Percentiles rank a stretch among this genome's conserved stretches.
Conservation (phyloP, 768 basidiomycete species). For the Gloeopeniophorella convolvens region DNA sequence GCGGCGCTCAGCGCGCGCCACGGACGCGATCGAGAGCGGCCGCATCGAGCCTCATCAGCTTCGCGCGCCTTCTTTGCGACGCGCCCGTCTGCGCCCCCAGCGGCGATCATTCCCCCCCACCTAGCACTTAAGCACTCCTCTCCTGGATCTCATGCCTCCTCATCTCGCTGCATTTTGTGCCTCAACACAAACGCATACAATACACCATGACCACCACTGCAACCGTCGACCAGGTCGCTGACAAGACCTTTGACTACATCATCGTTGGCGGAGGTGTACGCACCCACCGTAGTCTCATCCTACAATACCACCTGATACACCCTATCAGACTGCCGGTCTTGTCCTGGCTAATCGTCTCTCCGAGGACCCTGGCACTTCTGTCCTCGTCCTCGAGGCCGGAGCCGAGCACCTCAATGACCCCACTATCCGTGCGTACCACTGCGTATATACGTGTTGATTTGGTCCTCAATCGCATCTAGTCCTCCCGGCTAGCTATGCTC, state of each 20-base stretch:
- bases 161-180: too few species aligned
- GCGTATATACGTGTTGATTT: neutral
- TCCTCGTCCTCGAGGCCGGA: conserved; percentile 30
- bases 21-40: too few species aligned
- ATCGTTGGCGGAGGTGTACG: conserved; percentile 4
- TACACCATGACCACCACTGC: too few species aligned
- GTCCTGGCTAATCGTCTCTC: conserved; percentile 33
- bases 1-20: too few species aligned
- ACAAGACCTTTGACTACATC: conserved; percentile 8
- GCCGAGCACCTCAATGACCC: conserved; percentile 12
- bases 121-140: too few species aligned
- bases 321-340: conserved; percentile 27
- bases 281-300: neutral
- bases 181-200: too few species aligned
- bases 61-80: too few species aligned
- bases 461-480: neutral
- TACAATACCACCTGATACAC: neutral
- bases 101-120: too few species aligned
- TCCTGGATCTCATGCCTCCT: too few species aligned
- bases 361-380: conserved; percentile 28
- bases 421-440: conserved; percentile 1
- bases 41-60: too few species aligned
- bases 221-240: neutral
- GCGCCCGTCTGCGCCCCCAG: too few species aligned
- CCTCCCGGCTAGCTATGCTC: conserved; percentile 3